Percentiles rank a stretch among this genome's conserved stretches.
Conservation (phyloP, 73 alveolate genomes). For the Paramecium sexaurelia region DNA sequence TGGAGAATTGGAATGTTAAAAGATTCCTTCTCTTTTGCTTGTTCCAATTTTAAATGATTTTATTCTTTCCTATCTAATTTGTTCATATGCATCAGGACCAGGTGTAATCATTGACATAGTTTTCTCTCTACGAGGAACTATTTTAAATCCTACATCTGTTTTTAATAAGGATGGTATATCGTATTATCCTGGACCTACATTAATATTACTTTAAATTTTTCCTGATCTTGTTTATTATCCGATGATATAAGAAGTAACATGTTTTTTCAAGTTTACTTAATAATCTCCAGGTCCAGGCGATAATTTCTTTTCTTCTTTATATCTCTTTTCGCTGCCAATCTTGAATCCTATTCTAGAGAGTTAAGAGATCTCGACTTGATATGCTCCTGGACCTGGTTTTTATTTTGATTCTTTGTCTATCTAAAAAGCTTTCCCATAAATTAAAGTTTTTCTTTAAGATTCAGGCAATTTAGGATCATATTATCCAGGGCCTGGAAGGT, state of each 20-base stretch:
- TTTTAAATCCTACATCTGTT: not conserved
- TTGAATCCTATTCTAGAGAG: not conserved
- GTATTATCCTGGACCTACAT: conserved; percentile 45
- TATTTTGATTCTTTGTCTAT: not conserved
- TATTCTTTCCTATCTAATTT: not conserved
- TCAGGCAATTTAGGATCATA: conserved; percentile 12
- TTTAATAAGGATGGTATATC: conserved; percentile 25
- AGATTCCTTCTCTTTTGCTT: conserved; percentile 18
- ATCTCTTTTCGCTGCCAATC: not conserved
- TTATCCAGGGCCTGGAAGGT: conserved; percentile 47
- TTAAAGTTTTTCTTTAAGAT: not conserved
- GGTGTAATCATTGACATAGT: not conserved
- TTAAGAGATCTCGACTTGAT: not conserved
- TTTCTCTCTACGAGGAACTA: conserved; percentile 37
- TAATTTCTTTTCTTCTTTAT: not conserved
- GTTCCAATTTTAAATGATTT: conserved; percentile 25
- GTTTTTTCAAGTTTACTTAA: not conserved
- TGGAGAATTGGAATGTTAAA: not conserved
- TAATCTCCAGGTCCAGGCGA: conserved; percentile 33
- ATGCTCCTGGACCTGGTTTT: conserved; percentile 23
- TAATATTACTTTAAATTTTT: not conserved
- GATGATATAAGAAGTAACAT: not conserved
- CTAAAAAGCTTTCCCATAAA: not conserved
- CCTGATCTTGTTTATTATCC: conserved; percentile 4
- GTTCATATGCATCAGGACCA: conserved; percentile 28